These are phyloP conservation scores for Citrus medica DNA, from an alignment of 345 rosid genomes.

Conservation along the genomic window DNA sequence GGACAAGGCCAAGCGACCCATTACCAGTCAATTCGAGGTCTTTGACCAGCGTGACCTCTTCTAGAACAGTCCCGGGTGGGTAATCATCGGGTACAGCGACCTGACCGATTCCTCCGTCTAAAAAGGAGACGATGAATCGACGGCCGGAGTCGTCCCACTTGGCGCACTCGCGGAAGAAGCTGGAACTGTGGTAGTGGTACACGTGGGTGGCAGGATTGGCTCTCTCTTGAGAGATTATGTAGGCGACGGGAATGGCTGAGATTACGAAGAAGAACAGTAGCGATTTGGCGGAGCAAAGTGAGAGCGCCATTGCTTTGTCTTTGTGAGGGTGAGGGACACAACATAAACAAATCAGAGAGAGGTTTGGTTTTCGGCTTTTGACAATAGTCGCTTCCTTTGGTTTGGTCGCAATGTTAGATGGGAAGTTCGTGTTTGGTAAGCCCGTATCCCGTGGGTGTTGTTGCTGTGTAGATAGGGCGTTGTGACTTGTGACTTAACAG, in stretches of 20 bases:
- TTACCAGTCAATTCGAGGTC: conserved; percentile 73
- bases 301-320: conserved; percentile 20
- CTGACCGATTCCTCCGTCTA: conserved; percentile 79
- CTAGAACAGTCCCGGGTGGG: conserved; percentile 24
- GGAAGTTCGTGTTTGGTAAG: not conserved
- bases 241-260: conserved; percentile 76
- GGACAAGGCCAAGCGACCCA: conserved; percentile 57
- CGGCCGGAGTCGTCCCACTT: conserved; percentile 78
- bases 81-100: conserved; percentile 43
- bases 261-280: conserved; percentile 44
- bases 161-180: conserved; percentile 81
- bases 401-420: not conserved
- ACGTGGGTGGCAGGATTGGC: conserved; percentile 59
- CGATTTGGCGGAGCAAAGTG: conserved; percentile 39
- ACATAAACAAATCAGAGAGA: too few species aligned
- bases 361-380: too few species aligned
- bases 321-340: too few species aligned
- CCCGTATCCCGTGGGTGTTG: not conserved
- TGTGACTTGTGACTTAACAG: too few species aligned
- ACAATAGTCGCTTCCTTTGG: not conserved
- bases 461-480: too few species aligned
- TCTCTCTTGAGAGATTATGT: conserved; percentile 55
- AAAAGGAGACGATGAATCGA: conserved; percentile 77
- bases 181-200: conserved; percentile 66
- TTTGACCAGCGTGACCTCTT: conserved; percentile 61